Percentiles rank a stretch among this genome's conserved stretches.
Evolutionary conservation across 257 asterid species (phyloP).

Genomic region (Jacaranda copaia): DNA sequence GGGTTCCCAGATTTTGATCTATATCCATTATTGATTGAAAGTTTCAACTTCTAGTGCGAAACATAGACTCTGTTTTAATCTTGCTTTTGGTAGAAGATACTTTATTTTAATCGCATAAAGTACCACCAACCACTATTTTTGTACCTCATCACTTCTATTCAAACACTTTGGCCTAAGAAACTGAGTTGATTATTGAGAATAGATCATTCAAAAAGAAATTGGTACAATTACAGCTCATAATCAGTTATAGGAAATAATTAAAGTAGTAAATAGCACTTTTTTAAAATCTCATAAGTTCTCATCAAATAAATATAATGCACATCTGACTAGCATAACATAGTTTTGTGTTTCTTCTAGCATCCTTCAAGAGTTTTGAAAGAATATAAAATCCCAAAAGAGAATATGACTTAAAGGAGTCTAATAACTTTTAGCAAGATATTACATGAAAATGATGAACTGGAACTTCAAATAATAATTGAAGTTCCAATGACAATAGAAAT

Average conservation of each 20-base stretch:
- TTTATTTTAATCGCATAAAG: background rate
- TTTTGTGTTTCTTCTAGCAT: background rate
- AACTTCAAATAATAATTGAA: no score
- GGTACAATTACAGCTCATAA: background rate
- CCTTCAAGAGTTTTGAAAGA: conserved; percentile 7
- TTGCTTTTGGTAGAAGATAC: background rate
- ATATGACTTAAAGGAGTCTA: no score
- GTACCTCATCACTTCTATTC: background rate
- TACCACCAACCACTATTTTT: background rate
- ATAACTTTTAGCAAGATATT: no score
- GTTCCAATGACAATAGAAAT: no score
- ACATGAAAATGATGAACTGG: no score
- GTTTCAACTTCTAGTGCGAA: background rate
- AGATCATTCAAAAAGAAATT: background rate
- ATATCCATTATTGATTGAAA: background rate
- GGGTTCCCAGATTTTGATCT: background rate
- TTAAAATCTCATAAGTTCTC: no score
- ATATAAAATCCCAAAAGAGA: no score
- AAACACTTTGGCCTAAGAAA: background rate
- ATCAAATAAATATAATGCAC: no score
- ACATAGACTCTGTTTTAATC: background rate
- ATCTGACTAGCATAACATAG: background rate
- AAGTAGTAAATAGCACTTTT: no score
- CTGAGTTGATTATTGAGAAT: background rate
- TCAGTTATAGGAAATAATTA: background rate